phyloP scores from a whole-genome alignment of 345 rosid species.

The Citrus mangshanensis region DNA sequence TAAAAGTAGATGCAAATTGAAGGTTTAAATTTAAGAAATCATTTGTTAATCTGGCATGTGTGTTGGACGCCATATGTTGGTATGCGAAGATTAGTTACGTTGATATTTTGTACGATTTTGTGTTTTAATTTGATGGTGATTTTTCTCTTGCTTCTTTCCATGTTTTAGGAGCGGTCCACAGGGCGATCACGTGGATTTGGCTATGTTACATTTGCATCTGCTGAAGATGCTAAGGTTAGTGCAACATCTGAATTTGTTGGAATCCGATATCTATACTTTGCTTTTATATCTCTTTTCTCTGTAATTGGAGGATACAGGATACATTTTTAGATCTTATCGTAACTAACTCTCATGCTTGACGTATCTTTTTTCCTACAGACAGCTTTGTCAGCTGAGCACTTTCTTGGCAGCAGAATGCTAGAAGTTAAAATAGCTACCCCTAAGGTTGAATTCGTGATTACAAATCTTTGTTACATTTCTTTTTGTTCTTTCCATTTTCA shows the following conservation, averaged over 20 bases:
- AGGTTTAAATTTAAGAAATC: not conserved
- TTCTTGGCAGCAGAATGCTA: slow-evolving; percentile 78
- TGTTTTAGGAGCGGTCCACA: slow-evolving; percentile 72
- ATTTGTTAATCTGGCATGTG: not conserved
- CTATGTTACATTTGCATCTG: slow-evolving; percentile 77
- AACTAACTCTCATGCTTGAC: not conserved
- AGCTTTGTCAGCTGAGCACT: slow-evolving; percentile 74
- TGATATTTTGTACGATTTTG: not conserved
- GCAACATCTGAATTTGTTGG: not conserved
- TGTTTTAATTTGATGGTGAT: not conserved
- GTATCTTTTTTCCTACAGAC: slow-evolving; percentile 36
- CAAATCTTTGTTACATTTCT: not conserved
- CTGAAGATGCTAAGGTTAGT: slow-evolving; percentile 79
- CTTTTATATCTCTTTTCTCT: not conserved
- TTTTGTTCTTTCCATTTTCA: not conserved
- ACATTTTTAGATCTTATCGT: not conserved
- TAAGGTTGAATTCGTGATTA: slow-evolving; percentile 50
- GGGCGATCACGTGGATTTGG: slow-evolving; percentile 99
- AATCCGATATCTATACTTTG: not conserved
- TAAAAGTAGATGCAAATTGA: not conserved
- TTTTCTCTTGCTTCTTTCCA: slow-evolving; percentile 3
- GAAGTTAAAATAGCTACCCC: slow-evolving; percentile 97
- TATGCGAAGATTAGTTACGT: not conserved
- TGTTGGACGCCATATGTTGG: not conserved
- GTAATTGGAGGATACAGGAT: not conserved